Percentiles rank a stretch among this genome's conserved stretches.
Conservation (phyloP, 2,329 filamentous ascomycete genomes). For the Aspergillus eucalypticola region DNA sequence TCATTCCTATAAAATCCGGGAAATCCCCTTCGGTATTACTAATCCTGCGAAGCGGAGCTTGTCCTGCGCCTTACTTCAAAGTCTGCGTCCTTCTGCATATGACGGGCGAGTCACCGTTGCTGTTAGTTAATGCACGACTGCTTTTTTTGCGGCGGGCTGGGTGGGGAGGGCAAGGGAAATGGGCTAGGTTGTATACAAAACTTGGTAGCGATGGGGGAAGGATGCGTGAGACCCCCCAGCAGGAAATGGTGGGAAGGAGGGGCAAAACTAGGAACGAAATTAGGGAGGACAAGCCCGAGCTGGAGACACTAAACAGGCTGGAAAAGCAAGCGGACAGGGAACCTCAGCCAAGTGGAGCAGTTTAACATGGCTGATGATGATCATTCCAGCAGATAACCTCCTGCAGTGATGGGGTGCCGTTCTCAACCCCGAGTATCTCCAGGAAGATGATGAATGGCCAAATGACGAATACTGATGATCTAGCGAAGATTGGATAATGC, state of each 20-base stretch:
- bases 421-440: not conserved
- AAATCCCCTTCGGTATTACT: not conserved
- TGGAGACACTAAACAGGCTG: not conserved
- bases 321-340: not conserved
- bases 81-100: not conserved
- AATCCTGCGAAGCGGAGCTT: not conserved
- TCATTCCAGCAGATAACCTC: not conserved
- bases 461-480: not conserved
- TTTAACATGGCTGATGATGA: not conserved
- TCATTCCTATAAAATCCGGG: not conserved
- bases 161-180: not conserved
- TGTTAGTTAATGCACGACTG: not conserved
- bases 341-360: not conserved
- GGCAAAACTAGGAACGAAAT: not conserved
- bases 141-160: not conserved
- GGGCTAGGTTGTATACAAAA: not conserved
- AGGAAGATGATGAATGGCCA: not conserved
- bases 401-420: not conserved
- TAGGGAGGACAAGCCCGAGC: not conserved
- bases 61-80: too few relatives aligned
- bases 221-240: not conserved
- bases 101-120: not conserved
- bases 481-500: too few relatives aligned
- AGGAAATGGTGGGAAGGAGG: not conserved
- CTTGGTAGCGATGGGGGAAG: not conserved